Evolutionary conservation across 768 basidiomycete genomes (phyloP).

Genomic region (Boletus sp.): DNA sequence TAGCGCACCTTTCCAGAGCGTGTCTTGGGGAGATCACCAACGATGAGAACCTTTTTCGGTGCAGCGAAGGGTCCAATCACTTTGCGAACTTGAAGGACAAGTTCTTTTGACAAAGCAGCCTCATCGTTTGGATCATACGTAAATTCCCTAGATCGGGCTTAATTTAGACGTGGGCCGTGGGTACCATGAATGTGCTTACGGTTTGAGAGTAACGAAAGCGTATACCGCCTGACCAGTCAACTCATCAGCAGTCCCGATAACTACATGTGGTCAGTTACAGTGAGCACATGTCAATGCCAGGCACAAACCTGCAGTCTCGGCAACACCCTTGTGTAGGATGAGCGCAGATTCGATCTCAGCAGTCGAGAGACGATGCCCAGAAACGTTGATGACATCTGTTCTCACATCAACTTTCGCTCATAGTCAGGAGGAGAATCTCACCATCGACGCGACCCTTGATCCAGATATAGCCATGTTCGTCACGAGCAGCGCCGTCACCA

Average conservation of each 20-base stretch:
- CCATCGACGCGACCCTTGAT: slow-evolving; percentile 97
- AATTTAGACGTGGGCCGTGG: background rate
- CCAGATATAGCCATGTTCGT: slow-evolving; percentile 97
- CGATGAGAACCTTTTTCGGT: slow-evolving; percentile 88
- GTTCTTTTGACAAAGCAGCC: slow-evolving; percentile 73
- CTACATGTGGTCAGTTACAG: slow-evolving; percentile 30
- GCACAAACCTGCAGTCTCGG: slow-evolving; percentile 78
- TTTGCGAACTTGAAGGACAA: slow-evolving; percentile 93
- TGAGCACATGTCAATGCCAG: background rate
- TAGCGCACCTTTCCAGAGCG: slow-evolving; percentile 78
- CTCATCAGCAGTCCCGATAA: slow-evolving; percentile 84
- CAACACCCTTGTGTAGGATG: slow-evolving; percentile 91
- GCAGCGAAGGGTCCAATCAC: slow-evolving; percentile 97
- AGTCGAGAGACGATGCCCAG: slow-evolving; percentile 94
- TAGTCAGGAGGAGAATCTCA: slow-evolving; percentile 33
- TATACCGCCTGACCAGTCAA: slow-evolving; percentile 92
- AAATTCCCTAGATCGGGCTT: slow-evolving; percentile 62
- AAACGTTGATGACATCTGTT: slow-evolving; percentile 94
- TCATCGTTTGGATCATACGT: slow-evolving; percentile 70
- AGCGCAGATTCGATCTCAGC: slow-evolving; percentile 98
- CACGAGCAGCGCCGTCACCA: slow-evolving; percentile 95
- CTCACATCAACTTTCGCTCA: background rate
- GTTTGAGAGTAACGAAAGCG: slow-evolving; percentile 93
- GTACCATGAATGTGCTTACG: slow-evolving; percentile 48
- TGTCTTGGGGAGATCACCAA: slow-evolving; percentile 89